Percentiles rank a stretch among this genome's conserved stretches.
Conservation (phyloP, 129 eudicot genomes). For the Helichrysum umbraculigerum region DNA sequence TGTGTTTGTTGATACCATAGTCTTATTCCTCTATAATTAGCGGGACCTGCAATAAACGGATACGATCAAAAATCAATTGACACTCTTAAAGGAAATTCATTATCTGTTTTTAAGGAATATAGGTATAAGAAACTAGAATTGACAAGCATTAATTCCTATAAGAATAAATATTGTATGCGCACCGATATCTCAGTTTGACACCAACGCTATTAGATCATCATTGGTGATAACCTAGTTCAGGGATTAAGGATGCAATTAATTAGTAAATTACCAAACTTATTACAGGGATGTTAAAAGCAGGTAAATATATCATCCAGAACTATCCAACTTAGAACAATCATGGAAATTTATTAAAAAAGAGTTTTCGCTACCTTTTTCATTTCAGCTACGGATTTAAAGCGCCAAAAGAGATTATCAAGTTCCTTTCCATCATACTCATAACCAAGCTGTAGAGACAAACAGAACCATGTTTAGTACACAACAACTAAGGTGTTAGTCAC, state of each 20-base stretch:
- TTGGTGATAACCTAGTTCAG: constrained; percentile 39
- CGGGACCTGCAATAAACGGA: too few species aligned
- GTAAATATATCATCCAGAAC: too few species aligned
- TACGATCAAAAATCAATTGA: too few species aligned
- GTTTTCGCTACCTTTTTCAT: constrained; percentile 57
- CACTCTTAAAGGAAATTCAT: too few species aligned
- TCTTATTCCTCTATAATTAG: too few species aligned
- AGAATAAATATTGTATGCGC: neutral
- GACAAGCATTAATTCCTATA: too few species aligned
- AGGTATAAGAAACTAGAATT: too few species aligned
- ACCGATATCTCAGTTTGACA: constrained; percentile 22
- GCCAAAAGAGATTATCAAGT: constrained; percentile 79
- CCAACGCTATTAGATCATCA: constrained; percentile 76
- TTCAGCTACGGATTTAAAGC: constrained; percentile 77
- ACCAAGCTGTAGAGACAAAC: constrained; percentile 57
- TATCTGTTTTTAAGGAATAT: too few species aligned
- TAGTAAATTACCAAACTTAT: neutral
- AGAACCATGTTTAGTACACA: constrained; percentile 3
- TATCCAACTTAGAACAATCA: too few species aligned
- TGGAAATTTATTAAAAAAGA: neutral
- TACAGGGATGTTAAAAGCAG: neutral
- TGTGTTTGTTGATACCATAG: too few species aligned
- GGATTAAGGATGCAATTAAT: neutral
- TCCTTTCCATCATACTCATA: constrained; percentile 70
- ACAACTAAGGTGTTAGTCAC: neutral